A percentile compares a stretch with the other conserved stretches of the same genome.
Conservation (phyloP, 75 land plant species). For the Pinus taeda region DNA sequence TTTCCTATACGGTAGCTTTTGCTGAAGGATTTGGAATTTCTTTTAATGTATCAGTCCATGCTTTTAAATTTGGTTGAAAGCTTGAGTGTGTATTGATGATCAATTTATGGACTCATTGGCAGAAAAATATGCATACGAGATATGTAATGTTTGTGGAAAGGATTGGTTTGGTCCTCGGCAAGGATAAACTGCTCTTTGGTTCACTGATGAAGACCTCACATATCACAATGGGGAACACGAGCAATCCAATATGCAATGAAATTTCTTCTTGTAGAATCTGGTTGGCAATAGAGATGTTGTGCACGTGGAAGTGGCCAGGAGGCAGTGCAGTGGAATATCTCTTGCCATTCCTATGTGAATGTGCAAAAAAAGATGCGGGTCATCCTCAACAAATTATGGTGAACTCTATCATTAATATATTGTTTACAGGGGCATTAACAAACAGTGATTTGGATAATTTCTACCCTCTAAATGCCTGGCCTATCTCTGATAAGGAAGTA, state of each 20-base stretch:
- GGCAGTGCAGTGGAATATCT: constrained; percentile 59
- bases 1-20: neutral
- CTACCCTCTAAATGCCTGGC: constrained; percentile 23
- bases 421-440: constrained; percentile 51
- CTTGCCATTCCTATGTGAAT: constrained; percentile 52
- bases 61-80: neutral
- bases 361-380: constrained; percentile 24
- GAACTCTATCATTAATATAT: constrained; percentile 36
- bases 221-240: neutral
- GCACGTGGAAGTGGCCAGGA: constrained; percentile 91
- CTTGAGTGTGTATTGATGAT: neutral
- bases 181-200: constrained; percentile 44
- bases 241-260: neutral
- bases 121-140: constrained; percentile 37
- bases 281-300: constrained; percentile 86
- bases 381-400: constrained; percentile 23
- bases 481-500: constrained; percentile 23
- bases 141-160: constrained; percentile 58
- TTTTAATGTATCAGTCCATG: neutral
- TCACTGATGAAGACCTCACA: constrained; percentile 1
- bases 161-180: constrained; percentile 57
- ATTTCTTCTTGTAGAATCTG: constrained; percentile 41
- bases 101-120: constrained; percentile 14
- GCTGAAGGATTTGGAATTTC: too few relatives aligned
- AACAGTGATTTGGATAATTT: constrained; percentile 15